Evolutionary conservation across 1,139 yeast genomes (phyloP), one percentile per base, ranked within the genome.

Genomic region (Sugiyamaella sp.): DNA sequence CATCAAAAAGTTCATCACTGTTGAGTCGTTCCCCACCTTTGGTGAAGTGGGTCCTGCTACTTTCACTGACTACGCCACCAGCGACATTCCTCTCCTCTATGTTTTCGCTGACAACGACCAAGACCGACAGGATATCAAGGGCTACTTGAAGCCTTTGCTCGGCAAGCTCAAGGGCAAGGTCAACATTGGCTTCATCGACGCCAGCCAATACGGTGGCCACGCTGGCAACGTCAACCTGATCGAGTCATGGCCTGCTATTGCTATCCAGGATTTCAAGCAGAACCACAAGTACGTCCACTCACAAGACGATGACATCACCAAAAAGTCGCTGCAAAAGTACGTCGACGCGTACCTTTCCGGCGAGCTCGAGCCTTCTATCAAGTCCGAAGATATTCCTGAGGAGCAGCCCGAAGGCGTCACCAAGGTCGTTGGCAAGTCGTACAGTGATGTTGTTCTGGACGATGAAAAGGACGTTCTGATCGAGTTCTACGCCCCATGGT

Each of bases 401-500:
- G 72, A 73, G 56, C 95, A 87, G 73, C 84, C 84, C 54, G 80
- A 81, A 54, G 80, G 88, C 51, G 97, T 90, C 54, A 77, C 76
- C 71, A 85, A 83, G 67, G 80, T 93, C 62, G 98, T 93, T 58
- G 96, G 90, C 65, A 82, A 84, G 75, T 89, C 85, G 71, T 93
- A 89, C 73, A 85, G 85, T 46, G 81, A 80, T 33, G 74, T 89
- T 59, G 80, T 89, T 57, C 75, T 77, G 38, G 91, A 90, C 68
- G 74, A 77, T 50, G 71, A 79, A 56, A 89, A 89, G 79, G 98
- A 93, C 71, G 91, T 93, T 51, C 77, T 93, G 63, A 91, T 93
- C 63, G 89, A 91, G 78, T 91, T 88, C 76, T 93, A 89, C 70
- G 99, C 99, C 54, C 96, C 97, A 74, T 93, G 99, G 99, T 91